A percentile compares a stretch with the other conserved stretches of the same genome.
Evolutionary conservation across 2,329 filamentous ascomycete genomes (phyloP).

Genomic region (Zarea fungicola): DNA sequence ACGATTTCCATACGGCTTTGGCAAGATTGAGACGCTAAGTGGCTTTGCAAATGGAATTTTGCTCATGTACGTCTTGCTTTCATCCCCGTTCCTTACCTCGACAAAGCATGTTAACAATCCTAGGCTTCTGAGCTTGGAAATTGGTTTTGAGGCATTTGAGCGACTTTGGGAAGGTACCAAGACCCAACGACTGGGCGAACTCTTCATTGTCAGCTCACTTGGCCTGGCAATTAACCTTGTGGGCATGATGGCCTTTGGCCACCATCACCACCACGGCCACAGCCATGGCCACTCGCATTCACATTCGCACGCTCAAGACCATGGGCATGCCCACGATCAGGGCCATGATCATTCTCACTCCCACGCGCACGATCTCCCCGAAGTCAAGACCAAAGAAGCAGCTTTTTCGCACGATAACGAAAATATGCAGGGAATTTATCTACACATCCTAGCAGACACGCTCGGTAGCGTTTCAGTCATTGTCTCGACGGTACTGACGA

Average conservation of each 20-base stretch:
- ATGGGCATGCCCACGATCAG: slow-evolving; percentile 36
- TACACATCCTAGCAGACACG: slow-evolving; percentile 92
- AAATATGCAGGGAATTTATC: slow-evolving; percentile 95
- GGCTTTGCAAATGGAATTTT: slow-evolving; percentile 97
- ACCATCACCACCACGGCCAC: slow-evolving; percentile 51
- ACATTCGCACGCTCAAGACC: slow-evolving; percentile 38
- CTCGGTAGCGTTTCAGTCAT: slow-evolving; percentile 94
- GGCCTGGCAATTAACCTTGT: slow-evolving; percentile 88
- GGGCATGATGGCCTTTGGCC: slow-evolving; percentile 79
- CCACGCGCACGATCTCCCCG: slow-evolving; percentile 36
- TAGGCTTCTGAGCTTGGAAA: slow-evolving; percentile 89
- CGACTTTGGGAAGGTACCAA: slow-evolving; percentile 77
- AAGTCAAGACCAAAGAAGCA: slow-evolving; percentile 26
- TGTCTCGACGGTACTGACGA: slow-evolving; percentile 80
- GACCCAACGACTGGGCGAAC: slow-evolving; percentile 76
- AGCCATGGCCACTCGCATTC: slow-evolving; percentile 29
- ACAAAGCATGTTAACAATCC: background rate
- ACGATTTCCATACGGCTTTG: slow-evolving; percentile 89
- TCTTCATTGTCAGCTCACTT: slow-evolving; percentile 81
- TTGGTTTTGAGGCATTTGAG: slow-evolving; percentile 90
- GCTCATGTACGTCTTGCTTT: slow-evolving; percentile 52
- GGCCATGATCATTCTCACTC: slow-evolving; percentile 32
- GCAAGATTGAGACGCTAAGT: slow-evolving; percentile 92
- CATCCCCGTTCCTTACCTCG: background rate
- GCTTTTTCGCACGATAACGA: slow-evolving; percentile 71